Percentiles rank a stretch among this genome's conserved stretches.
Evolutionary conservation across 2,329 filamentous ascomycete species (phyloP).

Genomic region (Colletotrichum falcatum): DNA sequence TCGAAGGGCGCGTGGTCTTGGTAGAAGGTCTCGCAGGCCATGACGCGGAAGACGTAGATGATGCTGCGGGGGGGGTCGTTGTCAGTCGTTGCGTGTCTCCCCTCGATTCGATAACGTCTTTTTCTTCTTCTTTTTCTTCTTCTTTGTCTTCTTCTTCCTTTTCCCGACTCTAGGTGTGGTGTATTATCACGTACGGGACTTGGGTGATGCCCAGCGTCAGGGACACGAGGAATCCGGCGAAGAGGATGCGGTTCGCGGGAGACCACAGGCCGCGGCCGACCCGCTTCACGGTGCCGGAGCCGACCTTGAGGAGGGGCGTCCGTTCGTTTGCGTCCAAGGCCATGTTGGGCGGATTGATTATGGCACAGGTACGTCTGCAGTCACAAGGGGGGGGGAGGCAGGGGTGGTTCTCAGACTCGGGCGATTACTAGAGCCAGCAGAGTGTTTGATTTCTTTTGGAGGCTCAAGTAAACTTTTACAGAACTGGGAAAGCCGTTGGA

Average conservation of each 20-base stretch:
- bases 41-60: conserved; percentile 76
- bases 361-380: neutral
- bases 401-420: neutral
- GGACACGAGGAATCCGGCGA: conserved; percentile 71
- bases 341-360: conserved; percentile 13
- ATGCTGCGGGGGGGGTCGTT: conserved; percentile 51
- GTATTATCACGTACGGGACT: conserved; percentile 55
- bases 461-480: conserved; percentile 25
- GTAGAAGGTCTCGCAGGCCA: conserved; percentile 80
- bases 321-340: conserved; percentile 36
- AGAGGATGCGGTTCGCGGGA: conserved; percentile 59
- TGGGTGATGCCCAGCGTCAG: conserved; percentile 63
- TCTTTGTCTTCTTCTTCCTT: neutral
- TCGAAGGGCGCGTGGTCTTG: conserved; percentile 63
- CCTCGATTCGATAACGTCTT: neutral
- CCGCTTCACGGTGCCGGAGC: conserved; percentile 40
- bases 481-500: conserved; percentile 21
- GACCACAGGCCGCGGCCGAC: conserved; percentile 37
- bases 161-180: neutral
- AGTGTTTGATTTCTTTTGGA: conserved; percentile 1
- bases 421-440: conserved; percentile 11
- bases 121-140: too few species aligned
- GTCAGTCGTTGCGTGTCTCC: conserved; percentile 5
- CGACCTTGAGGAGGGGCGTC: conserved; percentile 37
- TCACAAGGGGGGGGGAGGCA: neutral